Evolutionary conservation across 2,329 filamentous ascomycete genomes (phyloP).

Genomic region (Epichloe uncinata): DNA sequence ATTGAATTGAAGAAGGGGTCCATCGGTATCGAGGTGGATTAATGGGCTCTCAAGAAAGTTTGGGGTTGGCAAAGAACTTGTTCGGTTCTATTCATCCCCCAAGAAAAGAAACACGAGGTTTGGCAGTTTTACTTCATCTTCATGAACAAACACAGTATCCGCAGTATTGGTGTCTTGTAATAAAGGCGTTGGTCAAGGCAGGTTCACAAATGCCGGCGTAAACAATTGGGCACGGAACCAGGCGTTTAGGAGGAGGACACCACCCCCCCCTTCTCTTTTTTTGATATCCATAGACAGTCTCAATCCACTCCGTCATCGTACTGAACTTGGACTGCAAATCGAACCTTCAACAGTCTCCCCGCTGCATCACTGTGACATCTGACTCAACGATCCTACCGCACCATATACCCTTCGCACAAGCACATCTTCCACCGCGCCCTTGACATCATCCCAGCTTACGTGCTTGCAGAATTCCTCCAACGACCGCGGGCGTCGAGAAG

Average conservation of each 20-base stretch:
- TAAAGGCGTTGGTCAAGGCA: too few species aligned
- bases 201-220: too few species aligned
- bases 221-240: background rate
- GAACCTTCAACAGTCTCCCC: background rate
- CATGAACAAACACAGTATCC: background rate
- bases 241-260: background rate
- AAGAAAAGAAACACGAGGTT: too few species aligned
- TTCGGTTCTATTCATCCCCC: too few species aligned
- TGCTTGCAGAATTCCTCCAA: slow-evolving; percentile 21
- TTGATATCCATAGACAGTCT: background rate
- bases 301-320: background rate
- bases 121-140: background rate
- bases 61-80: too few species aligned
- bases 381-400: slow-evolving; percentile 11
- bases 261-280: background rate
- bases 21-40: slow-evolving; percentile 27
- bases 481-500: slow-evolving; percentile 10
- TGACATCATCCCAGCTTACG: slow-evolving; percentile 22
- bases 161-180: too few species aligned
- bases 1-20: slow-evolving; percentile 32
- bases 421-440: slow-evolving; percentile 17
- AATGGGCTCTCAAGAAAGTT: slow-evolving; percentile 9
- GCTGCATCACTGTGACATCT: background rate
- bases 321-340: background rate
- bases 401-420: slow-evolving; percentile 14